phyloP scores from a whole-genome alignment of 23 red algal genomes.

The Gracilaria domingensis region DNA sequence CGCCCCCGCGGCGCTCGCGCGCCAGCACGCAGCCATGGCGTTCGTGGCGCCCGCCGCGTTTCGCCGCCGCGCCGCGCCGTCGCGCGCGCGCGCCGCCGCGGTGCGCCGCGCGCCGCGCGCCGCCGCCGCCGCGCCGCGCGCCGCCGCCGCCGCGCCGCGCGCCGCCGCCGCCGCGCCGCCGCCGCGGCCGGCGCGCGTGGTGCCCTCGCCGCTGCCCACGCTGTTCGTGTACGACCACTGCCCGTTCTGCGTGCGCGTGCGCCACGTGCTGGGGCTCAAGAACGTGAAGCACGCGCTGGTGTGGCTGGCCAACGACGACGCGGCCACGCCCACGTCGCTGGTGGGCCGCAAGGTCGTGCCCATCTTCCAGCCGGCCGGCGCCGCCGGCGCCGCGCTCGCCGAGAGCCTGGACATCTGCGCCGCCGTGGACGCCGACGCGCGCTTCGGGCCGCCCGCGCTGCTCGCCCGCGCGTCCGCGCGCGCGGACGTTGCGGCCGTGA shows the following conservation, averaged over 20 bases:
- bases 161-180: too few relatives aligned
- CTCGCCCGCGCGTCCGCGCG: slow-evolving; percentile 11
- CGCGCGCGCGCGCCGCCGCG: too few relatives aligned
- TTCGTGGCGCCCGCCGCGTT: neutral
- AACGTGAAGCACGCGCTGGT: slow-evolving; percentile 64
- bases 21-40: neutral
- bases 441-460: slow-evolving; percentile 11
- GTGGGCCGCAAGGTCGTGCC: slow-evolving; percentile 79
- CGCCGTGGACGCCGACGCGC: slow-evolving; percentile 38
- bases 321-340: slow-evolving; percentile 47
- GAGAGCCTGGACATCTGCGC: slow-evolving; percentile 67
- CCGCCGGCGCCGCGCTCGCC: neutral
- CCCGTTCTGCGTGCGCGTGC: slow-evolving; percentile 64
- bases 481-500: slow-evolving; percentile 47
- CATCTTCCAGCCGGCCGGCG: slow-evolving; percentile 56
- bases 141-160: too few relatives aligned
- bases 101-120: too few relatives aligned
- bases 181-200: slow-evolving; percentile 41
- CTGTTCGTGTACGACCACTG: slow-evolving; percentile 80
- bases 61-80: too few relatives aligned
- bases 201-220: slow-evolving; percentile 33
- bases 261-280: slow-evolving; percentile 65
- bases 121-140: too few relatives aligned
- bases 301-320: slow-evolving; percentile 73
- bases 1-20: too few relatives aligned